phyloP scores from a whole-genome alignment of 495 filamentous ascomycete species.

The Astrocystis sublimbata region DNA sequence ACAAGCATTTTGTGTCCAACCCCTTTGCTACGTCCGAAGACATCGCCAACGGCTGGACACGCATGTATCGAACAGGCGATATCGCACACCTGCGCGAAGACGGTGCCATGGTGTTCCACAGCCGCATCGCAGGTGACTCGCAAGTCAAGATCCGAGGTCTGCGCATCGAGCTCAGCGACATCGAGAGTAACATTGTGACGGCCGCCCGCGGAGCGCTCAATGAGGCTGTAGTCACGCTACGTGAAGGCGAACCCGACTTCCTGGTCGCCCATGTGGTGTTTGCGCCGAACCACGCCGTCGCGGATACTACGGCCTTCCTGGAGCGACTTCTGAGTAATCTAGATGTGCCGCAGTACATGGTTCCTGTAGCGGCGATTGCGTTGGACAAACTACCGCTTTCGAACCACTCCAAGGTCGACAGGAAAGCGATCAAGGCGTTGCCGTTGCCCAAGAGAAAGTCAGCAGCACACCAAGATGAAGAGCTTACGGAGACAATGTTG shows the following conservation, averaged over 20 bases:
- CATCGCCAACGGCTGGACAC: conserved; percentile 24
- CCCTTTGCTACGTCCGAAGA: conserved; percentile 47
- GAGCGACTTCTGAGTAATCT: neutral
- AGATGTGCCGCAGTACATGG: conserved; percentile 20
- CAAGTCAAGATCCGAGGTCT: conserved; percentile 46
- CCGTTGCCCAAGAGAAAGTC: conserved; percentile 12
- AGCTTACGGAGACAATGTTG: conserved; percentile 9
- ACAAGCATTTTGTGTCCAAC: conserved; percentile 39
- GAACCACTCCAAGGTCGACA: conserved; percentile 3
- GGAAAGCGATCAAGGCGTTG: conserved; percentile 40
- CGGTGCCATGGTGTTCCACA: conserved; percentile 35
- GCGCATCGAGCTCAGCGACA: conserved; percentile 40
- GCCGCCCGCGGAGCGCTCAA: conserved; percentile 6
- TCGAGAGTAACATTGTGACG: conserved; percentile 36
- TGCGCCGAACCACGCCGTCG: conserved; percentile 24
- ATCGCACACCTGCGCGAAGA: conserved; percentile 29
- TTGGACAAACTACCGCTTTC: conserved; percentile 10
- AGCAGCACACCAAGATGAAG: neutral
- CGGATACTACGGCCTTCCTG: conserved; percentile 6
- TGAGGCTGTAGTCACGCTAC: conserved; percentile 15
- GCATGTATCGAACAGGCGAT: conserved; percentile 48
- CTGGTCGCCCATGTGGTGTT: conserved; percentile 28
- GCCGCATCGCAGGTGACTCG: conserved; percentile 41
- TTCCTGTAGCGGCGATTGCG: conserved; percentile 7
- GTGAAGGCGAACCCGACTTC: conserved; percentile 35